These are phyloP conservation scores for Alternaria gansuensis DNA, from an alignment of 2,329 filamentous ascomycete genomes.

Conservation along the genomic window DNA sequence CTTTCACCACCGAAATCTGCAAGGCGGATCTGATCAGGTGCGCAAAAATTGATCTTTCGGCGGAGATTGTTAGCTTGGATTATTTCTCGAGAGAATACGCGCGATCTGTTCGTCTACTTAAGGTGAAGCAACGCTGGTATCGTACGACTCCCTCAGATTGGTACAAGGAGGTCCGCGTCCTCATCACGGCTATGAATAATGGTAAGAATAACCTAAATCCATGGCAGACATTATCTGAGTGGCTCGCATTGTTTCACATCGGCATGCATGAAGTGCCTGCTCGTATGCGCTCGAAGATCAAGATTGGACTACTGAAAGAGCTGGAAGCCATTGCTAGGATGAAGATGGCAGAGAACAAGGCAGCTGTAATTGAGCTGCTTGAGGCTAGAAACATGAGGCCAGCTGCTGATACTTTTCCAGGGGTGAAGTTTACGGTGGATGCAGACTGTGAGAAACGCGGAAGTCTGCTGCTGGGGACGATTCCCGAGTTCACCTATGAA, in stretches of 20 bases:
- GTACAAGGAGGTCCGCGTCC: neutral
- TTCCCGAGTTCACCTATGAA: neutral
- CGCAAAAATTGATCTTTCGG: neutral
- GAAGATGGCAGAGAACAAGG: neutral
- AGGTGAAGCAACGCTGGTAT: neutral
- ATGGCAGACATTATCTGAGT: neutral
- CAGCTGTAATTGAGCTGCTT: neutral
- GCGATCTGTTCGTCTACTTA: neutral
- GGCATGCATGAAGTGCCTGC: neutral
- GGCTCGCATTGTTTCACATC: neutral
- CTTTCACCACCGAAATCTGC: neutral
- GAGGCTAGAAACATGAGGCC: no score
- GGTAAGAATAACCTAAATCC: neutral
- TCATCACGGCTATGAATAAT: neutral
- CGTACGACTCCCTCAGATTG: neutral
- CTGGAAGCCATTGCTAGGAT: neutral
- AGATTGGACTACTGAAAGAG: neutral
- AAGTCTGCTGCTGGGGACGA: neutral
- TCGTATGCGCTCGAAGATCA: neutral
- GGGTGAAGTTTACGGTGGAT: neutral
- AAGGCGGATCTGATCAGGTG: neutral
- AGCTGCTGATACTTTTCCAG: no score
- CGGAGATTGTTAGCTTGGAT: neutral
- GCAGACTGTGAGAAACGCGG: neutral
- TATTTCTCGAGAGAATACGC: conserved; percentile 4